These are phyloP conservation scores for Yamadazyma diospyri DNA, from an alignment of 1,139 yeast species.

Conservation along the genomic window DNA sequence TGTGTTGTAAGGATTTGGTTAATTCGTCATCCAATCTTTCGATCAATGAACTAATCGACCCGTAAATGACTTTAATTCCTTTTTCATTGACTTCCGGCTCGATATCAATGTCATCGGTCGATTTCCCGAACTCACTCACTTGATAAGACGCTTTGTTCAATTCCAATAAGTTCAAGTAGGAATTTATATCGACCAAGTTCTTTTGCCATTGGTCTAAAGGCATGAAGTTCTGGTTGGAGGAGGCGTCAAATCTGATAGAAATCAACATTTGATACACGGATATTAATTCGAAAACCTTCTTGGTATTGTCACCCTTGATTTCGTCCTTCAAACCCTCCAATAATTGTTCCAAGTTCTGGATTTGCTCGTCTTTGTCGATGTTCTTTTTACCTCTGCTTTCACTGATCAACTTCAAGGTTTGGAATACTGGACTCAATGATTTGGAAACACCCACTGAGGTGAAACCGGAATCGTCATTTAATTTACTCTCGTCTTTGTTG, in stretches of 20 bases:
- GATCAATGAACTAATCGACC: conserved; percentile 80
- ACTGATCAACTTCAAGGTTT: conserved; percentile 67
- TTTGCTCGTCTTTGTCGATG: conserved; percentile 80
- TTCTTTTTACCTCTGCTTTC: conserved; percentile 96
- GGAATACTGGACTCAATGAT: conserved; percentile 54
- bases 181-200: conserved; percentile 59
- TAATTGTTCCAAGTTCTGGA: conserved; percentile 64
- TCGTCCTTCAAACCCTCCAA: conserved; percentile 30
- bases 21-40: conserved; percentile 96
- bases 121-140: conserved; percentile 72
- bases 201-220: conserved; percentile 80
- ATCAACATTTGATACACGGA: conserved; percentile 77
- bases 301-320: conserved; percentile 8
- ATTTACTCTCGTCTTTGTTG: conserved; percentile 19
- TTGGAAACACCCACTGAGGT: conserved; percentile 19
- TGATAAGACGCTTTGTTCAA: conserved; percentile 54
- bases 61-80: conserved; percentile 75
- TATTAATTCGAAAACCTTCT: conserved; percentile 68
- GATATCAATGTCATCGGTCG: conserved; percentile 76
- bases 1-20: conserved; percentile 77
- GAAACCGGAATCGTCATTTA: conserved; percentile 17
- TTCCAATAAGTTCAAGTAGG: conserved; percentile 68
- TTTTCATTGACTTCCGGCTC: conserved; percentile 64
- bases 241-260: conserved; percentile 83
- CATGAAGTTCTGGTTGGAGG: conserved; percentile 66